Base-by-base conservation (phyloP, 441 rosid species). In the Pelargonium fulgidum region DNA sequence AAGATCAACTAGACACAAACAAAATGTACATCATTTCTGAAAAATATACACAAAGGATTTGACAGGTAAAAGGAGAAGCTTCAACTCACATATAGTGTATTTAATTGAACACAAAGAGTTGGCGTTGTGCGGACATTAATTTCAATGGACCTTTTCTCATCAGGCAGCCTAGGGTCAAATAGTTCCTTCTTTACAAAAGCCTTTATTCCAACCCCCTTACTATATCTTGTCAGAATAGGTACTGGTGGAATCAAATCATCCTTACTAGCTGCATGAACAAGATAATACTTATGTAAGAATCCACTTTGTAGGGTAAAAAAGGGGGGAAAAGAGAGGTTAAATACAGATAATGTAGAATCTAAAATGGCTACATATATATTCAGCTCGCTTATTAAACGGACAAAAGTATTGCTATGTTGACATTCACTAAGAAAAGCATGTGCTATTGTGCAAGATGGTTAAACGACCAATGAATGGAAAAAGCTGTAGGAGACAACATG, bases 121-220 rank as follows among this genome's bases (percentile, higher is more conserved):
- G 84, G 66, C 17, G 96, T 90, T n/a, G 90, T 81, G 68, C 79
- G 89, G 73, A 84, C 87, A 80, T 75, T 80, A 52, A 92, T 80
- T 68, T 81, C 90, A 33, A 76, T 84, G 7, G 96, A 81, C 80
- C 85, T 89, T 56, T 56, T 56, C 62, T 56, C 62, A 56, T 56
- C 62, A 66, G 84, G 89, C 41, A 76, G 79, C 85, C 80, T 86
- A 70, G 96, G 81, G 67, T 94, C 99, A 69, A 90, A 90, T 65
- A 92, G 80, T 73, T 94, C 99, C 87, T 94, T 94, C 83, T 87
- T 94, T 36, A 94, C 97, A 80, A 94, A 90, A 64, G 88, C 97
- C 80, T 94, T 94, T 80, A 94, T 83, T 62, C 97, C 93, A 78
- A 88, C 88, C 84, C 92, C 99, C 84, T 70, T 92, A 77, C 64